Conservation (phyloP, 225 moss, liverwort and hornwort genomes). For the Thuidium tamariscinum region DNA sequence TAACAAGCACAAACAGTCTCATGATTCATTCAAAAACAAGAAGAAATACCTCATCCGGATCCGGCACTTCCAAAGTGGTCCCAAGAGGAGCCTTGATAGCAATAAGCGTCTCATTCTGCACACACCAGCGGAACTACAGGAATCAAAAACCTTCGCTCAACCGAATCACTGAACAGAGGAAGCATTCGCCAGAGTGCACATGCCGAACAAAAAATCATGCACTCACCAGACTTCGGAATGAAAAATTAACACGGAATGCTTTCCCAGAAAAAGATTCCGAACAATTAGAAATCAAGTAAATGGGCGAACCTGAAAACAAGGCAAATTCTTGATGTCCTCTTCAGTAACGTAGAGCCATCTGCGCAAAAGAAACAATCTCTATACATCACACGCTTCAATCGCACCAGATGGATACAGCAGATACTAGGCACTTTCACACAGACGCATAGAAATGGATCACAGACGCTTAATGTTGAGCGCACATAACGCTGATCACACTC, state of each 20-base stretch:
- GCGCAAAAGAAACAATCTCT: neutral
- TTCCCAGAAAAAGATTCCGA: neutral
- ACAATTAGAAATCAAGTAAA: neutral
- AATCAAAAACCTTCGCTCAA: neutral
- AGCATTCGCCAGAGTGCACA: neutral
- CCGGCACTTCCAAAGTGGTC: constrained; percentile 76
- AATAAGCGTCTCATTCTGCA: constrained; percentile 75
- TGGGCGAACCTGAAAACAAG: constrained; percentile 63
- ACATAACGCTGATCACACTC: neutral
- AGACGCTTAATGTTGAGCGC: neutral
- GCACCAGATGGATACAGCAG: neutral
- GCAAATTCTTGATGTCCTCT: constrained; percentile 69
- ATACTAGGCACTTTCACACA: neutral
- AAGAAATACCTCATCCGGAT: constrained; percentile 66
- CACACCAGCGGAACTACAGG: neutral
- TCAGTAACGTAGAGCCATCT: constrained; percentile 87
- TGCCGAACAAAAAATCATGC: neutral
- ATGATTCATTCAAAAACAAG: neutral
- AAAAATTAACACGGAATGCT: neutral
- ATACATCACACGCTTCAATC: neutral
- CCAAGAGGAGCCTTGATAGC: constrained; percentile 86
- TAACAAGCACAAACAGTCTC: neutral
- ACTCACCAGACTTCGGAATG: neutral
- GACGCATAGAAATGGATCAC: neutral
- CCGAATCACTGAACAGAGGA: neutral